These are phyloP conservation scores for Paspalum vaginatum DNA, from an alignment of 176 grass and related monocot genomes.

Conservation along the genomic window DNA sequence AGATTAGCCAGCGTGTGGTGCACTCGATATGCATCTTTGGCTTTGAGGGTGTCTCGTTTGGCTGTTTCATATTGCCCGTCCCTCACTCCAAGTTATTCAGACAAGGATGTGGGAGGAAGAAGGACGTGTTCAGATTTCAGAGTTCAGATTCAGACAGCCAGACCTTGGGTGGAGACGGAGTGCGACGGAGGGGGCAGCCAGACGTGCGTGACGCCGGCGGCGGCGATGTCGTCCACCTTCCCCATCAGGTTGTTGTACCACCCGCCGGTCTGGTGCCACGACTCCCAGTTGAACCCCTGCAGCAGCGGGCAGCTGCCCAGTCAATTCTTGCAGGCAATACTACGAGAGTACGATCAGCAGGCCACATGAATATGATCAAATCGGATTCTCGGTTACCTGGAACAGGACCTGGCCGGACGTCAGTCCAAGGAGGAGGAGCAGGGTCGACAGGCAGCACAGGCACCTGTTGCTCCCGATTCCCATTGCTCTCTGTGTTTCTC, in stretches of 20 bases:
- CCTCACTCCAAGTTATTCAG: not conserved
- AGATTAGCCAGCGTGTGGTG: no score
- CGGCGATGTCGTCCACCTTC: conserved; percentile 61
- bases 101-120: not conserved
- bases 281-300: conserved; percentile 94
- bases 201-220: conserved; percentile 61
- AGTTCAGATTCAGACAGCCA: no score
- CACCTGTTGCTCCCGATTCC: not conserved
- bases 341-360: no score
- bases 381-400: no score
- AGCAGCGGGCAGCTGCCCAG: not conserved
- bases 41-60: no score
- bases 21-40: no score
- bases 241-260: conserved; percentile 69
- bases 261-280: conserved; percentile 68
- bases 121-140: no score
- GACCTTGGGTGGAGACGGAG: conserved; percentile 65
- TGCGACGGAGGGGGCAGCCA: conserved; percentile 83
- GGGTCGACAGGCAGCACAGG: conserved; percentile 29
- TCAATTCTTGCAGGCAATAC: no score
- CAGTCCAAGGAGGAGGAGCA: conserved; percentile 25
- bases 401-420: conserved; percentile 56
- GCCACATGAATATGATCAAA: no score
- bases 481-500: not conserved
- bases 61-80: no score